Base-by-base conservation (phyloP, 2,329 filamentous ascomycete genomes). In the Fusarium algeriense region DNA sequence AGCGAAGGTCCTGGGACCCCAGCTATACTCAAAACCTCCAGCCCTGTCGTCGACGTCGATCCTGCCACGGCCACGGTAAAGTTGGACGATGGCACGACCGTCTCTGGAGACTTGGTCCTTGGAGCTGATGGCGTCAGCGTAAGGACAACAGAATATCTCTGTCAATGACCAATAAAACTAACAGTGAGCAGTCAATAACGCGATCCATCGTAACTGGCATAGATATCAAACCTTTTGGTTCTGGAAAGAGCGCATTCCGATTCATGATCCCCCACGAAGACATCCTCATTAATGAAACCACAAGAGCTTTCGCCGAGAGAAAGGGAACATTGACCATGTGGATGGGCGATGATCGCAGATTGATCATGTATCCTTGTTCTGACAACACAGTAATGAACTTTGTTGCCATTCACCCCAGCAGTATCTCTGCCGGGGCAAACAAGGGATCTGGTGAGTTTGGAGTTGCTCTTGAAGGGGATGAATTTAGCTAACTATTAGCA, bases 51-150 rank as follows among this genome's bases (percentile, higher is more conserved):
- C 0, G 78, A 81, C 32, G 82, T 87, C 0, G 81, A 88, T 55
- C 70, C 82, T 0, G 61, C 78, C 2, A 76, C 74, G 5, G 84
- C 81, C 2, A 82, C 78, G 0, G 70, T 89, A 1, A 82, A 78
- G 3, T 81, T 89, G 2, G 82, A 83, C 7, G 80, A 83, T 45
- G 87, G 86, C 0, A 77, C 81, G 0, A 73, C 71, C 3, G 72
- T 85, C 12, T 69, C 80, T 3, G 85, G 83, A 7, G 87, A 90
- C 67, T 63, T 89, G 1, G 70, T 89, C 4, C 68, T 89, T 6
- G 87, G 86, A 5, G 87, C 87, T 1, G 87, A 89, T 67, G 88
- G 88, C 0, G 85, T 88, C 5, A 81, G 84, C 71, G 83, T 83
- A 43, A 78, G 78, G 78, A 2, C 13, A 11, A 6, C 3, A 2